Evolutionary conservation across 2,329 filamentous ascomycete genomes (phyloP).

Genomic region (Xylaria polymorpha): DNA sequence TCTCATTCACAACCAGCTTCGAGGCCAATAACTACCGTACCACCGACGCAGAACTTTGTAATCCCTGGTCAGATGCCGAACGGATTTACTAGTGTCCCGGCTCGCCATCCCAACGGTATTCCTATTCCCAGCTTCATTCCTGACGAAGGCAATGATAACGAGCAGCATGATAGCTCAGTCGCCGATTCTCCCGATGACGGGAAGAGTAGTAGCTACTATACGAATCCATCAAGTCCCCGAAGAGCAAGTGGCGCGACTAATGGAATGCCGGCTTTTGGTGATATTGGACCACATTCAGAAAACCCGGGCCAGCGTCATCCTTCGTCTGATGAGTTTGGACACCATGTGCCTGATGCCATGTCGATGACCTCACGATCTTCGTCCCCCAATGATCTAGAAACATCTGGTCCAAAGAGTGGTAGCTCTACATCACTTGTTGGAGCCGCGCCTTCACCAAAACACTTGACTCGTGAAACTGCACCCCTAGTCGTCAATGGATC

Average conservation of each 20-base stretch:
- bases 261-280: constrained; percentile 60
- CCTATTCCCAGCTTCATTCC: constrained; percentile 67
- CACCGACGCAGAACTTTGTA: constrained; percentile 47
- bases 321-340: constrained; percentile 66
- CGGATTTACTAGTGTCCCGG: constrained; percentile 51
- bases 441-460: constrained; percentile 53
- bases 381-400: constrained; percentile 61
- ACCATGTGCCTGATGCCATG: constrained; percentile 66
- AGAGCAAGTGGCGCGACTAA: constrained; percentile 50
- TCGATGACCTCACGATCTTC: constrained; percentile 68
- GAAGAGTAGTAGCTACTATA: constrained; percentile 55
- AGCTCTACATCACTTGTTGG: constrained; percentile 56
- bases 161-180: constrained; percentile 59
- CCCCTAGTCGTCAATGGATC: constrained; percentile 59
- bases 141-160: constrained; percentile 61
- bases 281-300: constrained; percentile 54
- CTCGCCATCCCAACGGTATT: constrained; percentile 61
- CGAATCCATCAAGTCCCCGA: constrained; percentile 47
- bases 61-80: constrained; percentile 52
- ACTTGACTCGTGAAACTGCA: constrained; percentile 50
- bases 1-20: constrained; percentile 76
- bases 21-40: constrained; percentile 54
- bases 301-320: constrained; percentile 58
- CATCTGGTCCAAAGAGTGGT: constrained; percentile 52
- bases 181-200: constrained; percentile 63